phyloP scores from a whole-genome alignment of 257 asterid species.

The Euphrasia confusa region DNA sequence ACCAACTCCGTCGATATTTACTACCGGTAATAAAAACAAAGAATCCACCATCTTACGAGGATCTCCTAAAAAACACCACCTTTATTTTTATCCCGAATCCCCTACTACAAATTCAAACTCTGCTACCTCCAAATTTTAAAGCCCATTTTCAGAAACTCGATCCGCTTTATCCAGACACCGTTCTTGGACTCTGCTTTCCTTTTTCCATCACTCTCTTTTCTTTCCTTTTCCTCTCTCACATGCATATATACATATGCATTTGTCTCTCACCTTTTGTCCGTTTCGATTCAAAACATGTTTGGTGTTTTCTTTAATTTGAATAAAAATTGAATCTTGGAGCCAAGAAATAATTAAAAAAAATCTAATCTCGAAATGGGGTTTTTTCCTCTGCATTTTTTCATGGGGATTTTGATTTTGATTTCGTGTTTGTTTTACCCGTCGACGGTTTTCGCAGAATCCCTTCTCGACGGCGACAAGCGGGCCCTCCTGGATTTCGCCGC shows the following conservation, averaged over 20 bases:
- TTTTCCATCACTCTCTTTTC: conserved; percentile 23
- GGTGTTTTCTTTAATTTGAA: conserved; percentile 30
- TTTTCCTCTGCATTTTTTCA: conserved; percentile 29
- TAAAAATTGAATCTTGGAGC: conserved; percentile 1
- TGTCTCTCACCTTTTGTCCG: conserved; percentile 32
- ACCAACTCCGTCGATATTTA: too few species aligned
- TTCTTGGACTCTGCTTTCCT: conserved; percentile 45
- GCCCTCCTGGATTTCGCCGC: conserved; percentile 70
- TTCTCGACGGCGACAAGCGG: conserved; percentile 61
- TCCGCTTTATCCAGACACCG: conserved; percentile 44
- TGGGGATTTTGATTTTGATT: conserved; percentile 26
- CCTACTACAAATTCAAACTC: conserved; percentile 39
- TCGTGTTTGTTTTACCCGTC: conserved; percentile 24
- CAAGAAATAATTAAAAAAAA: background rate
- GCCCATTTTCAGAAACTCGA: conserved; percentile 45
- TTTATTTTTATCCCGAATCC: conserved; percentile 36
- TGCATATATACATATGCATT: conserved; percentile 21
- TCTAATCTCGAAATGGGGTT: conserved; percentile 39
- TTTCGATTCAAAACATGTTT: conserved; percentile 23
- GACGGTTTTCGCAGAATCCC: conserved; percentile 24
- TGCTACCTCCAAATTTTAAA: conserved; percentile 35
- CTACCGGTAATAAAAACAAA: too few species aligned
- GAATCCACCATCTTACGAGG: conserved; percentile 5
- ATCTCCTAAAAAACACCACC: conserved; percentile 27
- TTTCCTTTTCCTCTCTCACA: conserved; percentile 17